A percentile compares a stretch with the other conserved stretches of the same genome.
phyloP scores from a whole-genome alignment of 768 basidiomycete species.

The Pisolithus microcarpus region DNA sequence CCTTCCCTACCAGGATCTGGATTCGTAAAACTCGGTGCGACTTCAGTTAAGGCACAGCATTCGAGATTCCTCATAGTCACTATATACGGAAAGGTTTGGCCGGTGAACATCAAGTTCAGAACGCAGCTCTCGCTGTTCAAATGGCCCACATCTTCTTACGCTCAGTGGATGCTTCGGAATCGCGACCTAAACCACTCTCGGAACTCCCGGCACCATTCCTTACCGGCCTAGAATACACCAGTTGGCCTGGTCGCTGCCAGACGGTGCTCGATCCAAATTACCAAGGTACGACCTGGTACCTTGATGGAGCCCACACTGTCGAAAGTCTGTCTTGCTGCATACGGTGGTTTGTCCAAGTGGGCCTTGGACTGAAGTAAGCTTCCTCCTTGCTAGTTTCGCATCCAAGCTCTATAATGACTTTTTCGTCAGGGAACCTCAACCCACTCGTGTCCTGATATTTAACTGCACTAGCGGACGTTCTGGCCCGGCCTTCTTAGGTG shows the following conservation, averaged over 20 bases:
- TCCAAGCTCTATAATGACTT: constrained; percentile 1
- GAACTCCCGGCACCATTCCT: constrained; percentile 48
- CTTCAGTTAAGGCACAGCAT: background rate
- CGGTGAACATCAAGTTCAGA: constrained; percentile 79
- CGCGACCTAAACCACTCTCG: constrained; percentile 3
- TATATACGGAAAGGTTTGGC: constrained; percentile 53
- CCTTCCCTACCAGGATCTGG: constrained; percentile 37
- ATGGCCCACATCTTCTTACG: constrained; percentile 62
- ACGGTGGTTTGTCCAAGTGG: constrained; percentile 76
- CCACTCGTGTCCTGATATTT: constrained; percentile 69
- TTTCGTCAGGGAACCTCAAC: constrained; percentile 12
- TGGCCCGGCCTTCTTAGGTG: constrained; percentile 59
- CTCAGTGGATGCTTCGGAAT: constrained; percentile 15
- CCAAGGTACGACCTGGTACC: constrained; percentile 64
- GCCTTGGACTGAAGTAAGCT: constrained; percentile 37
- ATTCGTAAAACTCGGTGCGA: constrained; percentile 54
- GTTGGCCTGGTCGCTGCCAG: constrained; percentile 97
- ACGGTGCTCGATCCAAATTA: constrained; percentile 56
- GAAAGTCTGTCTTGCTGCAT: constrained; percentile 86
- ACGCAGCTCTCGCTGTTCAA: constrained; percentile 79
- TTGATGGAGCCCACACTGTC: constrained; percentile 93
- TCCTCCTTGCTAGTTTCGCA: background rate
- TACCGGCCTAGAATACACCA: constrained; percentile 56
- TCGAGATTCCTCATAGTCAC: constrained; percentile 2
- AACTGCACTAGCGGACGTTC: constrained; percentile 93